Evolutionary conservation across 352 stramenopile genomes (phyloP), one percentile per base, ranked within the genome.

Genomic region (Pseudoperonospora humuli): DNA sequence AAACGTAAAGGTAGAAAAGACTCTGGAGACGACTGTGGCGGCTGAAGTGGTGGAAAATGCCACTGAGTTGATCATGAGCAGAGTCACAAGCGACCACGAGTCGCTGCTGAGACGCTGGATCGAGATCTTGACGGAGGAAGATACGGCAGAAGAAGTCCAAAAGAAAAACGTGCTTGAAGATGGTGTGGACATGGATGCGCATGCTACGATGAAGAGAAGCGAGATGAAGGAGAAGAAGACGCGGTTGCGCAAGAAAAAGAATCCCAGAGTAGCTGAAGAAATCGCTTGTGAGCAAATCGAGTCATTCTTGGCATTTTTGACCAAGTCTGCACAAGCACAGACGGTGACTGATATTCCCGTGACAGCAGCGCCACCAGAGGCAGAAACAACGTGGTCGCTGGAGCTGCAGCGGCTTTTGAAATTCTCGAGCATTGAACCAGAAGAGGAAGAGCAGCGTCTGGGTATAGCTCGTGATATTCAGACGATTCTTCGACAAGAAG

Each of bases 11-110:
- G n/a, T 63, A 1, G 45, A 62, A 26, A 58, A 47, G 23, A 49
- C 34, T 1, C 23, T 85, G 14, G 57, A 79, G 40, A 44, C 45
- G 21, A 62, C 68, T 13, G 59, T 83, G 11, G 51, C 70, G 36
- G 50, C 55, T 3, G 74, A 89, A 42, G 50, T 89, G 25, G 54
- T 85, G 11, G 74, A 89, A 20, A 70, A 67, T 36, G 61, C 71
- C 31, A 89, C 76, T 11, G 76, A 89, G 31, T 39, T 89, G 39
- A 42, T 89, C 29, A 49, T 86, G 23, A 74, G 69, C 27, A 64
- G 70, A 41, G 67, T 67, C 4, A 57, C 36, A 0, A 56, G 40
- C 6, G 59, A 56, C 0, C 47, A 84, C 5, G 45, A 71, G 9
- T 7, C 15, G 8, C 31, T 70, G 41, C 48, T 88, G 11, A 54